Conservation (phyloP, 78 protist genomes). For the Guillardia theta region DNA sequence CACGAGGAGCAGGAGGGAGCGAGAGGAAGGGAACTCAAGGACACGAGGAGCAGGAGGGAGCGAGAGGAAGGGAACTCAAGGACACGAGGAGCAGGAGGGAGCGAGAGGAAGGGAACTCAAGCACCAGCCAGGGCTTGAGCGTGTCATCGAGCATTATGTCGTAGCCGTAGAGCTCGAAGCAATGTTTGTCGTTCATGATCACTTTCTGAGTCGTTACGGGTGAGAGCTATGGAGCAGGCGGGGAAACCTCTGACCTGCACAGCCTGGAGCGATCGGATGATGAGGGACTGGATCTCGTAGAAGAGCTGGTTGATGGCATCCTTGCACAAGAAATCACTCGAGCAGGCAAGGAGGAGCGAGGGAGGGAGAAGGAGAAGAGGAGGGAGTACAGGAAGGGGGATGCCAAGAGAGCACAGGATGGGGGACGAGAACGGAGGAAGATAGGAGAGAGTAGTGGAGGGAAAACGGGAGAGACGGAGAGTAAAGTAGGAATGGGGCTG, state of each 20-base stretch:
- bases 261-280: slow-evolving; percentile 60
- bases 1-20: not conserved
- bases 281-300: slow-evolving; percentile 48
- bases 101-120: not conserved
- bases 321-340: not conserved
- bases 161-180: slow-evolving; percentile 85
- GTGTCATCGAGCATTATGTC: slow-evolving; percentile 64
- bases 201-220: not conserved
- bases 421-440: too few relatives aligned
- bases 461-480: too few relatives aligned
- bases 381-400: too few relatives aligned
- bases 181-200: slow-evolving; percentile 77
- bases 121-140: slow-evolving; percentile 74
- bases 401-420: too few relatives aligned
- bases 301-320: slow-evolving; percentile 41
- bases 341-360: too few relatives aligned
- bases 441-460: too few relatives aligned
- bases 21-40: not conserved
- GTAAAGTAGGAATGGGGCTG: too few relatives aligned
- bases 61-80: not conserved
- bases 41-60: not conserved
- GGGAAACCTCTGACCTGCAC: slow-evolving; percentile 70
- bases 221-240: not conserved
- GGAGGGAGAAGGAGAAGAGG: too few relatives aligned
- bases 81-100: not conserved